A percentile compares a stretch with the other conserved stretches of the same genome.
phyloP scores from a whole-genome alignment of 108 stramenopile genomes.

The Cyclotella choctawhatcheeana region DNA sequence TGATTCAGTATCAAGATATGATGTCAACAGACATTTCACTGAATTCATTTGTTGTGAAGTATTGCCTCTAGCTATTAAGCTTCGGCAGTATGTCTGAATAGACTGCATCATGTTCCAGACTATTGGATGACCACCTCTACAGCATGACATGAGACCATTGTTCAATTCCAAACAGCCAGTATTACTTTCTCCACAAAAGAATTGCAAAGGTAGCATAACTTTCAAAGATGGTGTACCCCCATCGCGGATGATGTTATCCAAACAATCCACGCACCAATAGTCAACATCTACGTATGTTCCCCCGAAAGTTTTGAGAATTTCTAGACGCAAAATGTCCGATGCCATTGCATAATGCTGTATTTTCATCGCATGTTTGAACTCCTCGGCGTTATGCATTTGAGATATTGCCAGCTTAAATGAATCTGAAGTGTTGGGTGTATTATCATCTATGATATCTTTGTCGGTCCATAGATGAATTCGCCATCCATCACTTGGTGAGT shows the following conservation, averaged over 20 bases:
- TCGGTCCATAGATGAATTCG: conserved; percentile 43
- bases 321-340: conserved; percentile 51
- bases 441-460: conserved; percentile 22
- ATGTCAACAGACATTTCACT: conserved; percentile 18
- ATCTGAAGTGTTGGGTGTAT: neutral
- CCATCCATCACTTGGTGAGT: conserved; percentile 34
- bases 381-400: conserved; percentile 38
- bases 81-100: conserved; percentile 23
- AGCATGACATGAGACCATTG: conserved; percentile 51
- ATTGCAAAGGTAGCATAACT: conserved; percentile 14
- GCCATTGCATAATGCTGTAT: conserved; percentile 47
- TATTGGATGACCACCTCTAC: conserved; percentile 36
- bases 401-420: conserved; percentile 18
- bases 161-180: conserved; percentile 52
- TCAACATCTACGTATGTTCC: conserved; percentile 55
- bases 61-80: neutral
- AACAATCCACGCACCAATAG: conserved; percentile 44
- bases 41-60: neutral
- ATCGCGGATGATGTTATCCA: conserved; percentile 21
- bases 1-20: conserved; percentile 26
- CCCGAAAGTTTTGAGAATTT: conserved; percentile 44
- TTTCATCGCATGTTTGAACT: conserved; percentile 31
- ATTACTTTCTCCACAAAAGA: conserved; percentile 58
- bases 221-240: neutral
- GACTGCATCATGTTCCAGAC: conserved; percentile 40